Evolutionary conservation across 2,329 filamentous ascomycete species (phyloP), one percentile per base, ranked within the genome.

Genomic region (Colletotrichum horii): DNA sequence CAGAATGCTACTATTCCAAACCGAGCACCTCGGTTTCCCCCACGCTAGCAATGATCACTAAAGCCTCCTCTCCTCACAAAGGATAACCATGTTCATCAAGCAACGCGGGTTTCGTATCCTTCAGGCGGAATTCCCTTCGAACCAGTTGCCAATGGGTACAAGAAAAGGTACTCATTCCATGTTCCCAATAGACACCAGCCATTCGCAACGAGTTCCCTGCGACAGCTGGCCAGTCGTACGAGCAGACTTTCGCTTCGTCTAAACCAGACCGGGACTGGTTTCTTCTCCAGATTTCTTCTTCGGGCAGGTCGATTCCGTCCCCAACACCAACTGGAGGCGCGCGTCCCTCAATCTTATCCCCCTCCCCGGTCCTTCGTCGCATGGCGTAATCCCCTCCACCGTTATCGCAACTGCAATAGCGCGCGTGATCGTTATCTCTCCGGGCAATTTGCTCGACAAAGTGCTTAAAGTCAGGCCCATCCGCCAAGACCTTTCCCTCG

Each of bases 281-380:
- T 26, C 34, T 68, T 76, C 70, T 74, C 67, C 71, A 71, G 60
- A 36, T 52, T 52, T 61, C 71, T 74, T 24, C 61, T 55, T 73
- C 30, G 22, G 74, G 74, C 62, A 76, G 74, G 74, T 76, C 56
- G 19, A 65, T 64, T 68, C 22, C 26, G 19, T 61, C 56, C 4
- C 24, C 48, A 43, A 22, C 36, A 28, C 58, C 26, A 67, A 48
- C 43, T 52, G 58, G 64, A 65, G 43, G 26, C 36, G 62, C 30
- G 16, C 36, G 28, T 34, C 61, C 28, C 28, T 30, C 58, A 61
- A 22, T 32, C 4, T 28, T 22, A n/a, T 32, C 66, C 28, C 28
- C 55, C 14, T 32, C 43, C 43, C 58, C 30, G 32, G 32, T n/a
- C 38, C 28, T 16, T 19, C 24, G 16, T 64, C 22, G 36, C 52